Conservation (phyloP, 73 alveolate genomes). For the Paramecium sexaurelia region DNA sequence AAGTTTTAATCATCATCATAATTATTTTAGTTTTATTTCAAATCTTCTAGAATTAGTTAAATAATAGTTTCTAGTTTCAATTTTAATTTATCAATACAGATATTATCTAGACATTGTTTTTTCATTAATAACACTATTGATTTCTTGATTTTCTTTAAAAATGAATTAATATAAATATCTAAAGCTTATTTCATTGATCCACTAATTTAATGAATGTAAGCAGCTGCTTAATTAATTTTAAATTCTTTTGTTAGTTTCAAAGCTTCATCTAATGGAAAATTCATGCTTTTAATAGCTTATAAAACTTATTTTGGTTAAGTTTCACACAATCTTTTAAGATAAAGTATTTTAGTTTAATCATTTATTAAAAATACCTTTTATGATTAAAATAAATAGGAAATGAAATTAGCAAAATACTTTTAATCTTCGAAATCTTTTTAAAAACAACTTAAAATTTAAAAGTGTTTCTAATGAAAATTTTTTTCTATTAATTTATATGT, state of each 20-base stretch:
- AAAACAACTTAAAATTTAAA: neutral
- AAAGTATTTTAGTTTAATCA: slow-evolving; percentile 29
- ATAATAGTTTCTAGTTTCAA: neutral
- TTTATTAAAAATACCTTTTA: neutral
- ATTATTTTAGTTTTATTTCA: neutral
- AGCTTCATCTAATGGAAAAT: slow-evolving; percentile 57
- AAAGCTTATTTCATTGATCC: slow-evolving; percentile 32
- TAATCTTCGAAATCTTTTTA: neutral
- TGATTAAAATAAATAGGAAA: neutral
- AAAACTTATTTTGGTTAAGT: slow-evolving; percentile 17
- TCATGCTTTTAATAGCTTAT: neutral
- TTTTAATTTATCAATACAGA: neutral
- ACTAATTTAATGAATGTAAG: slow-evolving; percentile 21
- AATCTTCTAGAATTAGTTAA: slow-evolving; percentile 5
- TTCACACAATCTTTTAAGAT: slow-evolving; percentile 7
- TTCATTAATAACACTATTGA: neutral
- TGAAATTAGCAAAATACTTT: neutral
- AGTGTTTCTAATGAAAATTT: slow-evolving; percentile 9
- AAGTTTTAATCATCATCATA: neutral
- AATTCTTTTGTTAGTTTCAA: neutral
- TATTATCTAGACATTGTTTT: neutral
- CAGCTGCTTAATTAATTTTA: slow-evolving; percentile 35
- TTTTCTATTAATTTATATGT: slow-evolving; percentile 43
- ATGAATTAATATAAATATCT: neutral
- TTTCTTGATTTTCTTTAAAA: neutral